phyloP scores from a whole-genome alignment of 495 filamentous ascomycete species.

The Astrothelium subdiscretum region DNA sequence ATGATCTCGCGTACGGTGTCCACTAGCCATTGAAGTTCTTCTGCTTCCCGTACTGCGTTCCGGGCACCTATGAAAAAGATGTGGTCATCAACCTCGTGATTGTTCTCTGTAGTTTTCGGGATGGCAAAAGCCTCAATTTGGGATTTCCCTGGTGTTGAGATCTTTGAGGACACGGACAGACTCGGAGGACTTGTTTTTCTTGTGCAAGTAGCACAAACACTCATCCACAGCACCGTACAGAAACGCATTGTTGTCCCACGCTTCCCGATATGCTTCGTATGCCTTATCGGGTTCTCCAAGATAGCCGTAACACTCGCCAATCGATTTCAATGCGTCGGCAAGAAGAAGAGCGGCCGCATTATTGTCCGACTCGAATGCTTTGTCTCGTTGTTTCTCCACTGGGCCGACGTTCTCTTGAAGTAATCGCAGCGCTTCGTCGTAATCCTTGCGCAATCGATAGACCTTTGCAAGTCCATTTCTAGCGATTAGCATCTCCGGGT shows the following conservation, averaged over 20 bases:
- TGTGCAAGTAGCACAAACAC: background rate
- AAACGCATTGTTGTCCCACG: background rate
- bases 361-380: background rate
- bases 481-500: background rate
- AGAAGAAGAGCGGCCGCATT: background rate
- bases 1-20: background rate
- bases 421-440: background rate
- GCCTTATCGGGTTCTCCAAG: background rate
- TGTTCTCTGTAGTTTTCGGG: constrained; percentile 2
- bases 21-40: constrained; percentile 1
- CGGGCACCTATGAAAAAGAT: background rate
- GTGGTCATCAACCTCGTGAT: background rate
- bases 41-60: background rate
- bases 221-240: background rate
- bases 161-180: constrained; percentile 1
- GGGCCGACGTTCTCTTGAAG: background rate
- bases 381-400: background rate
- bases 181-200: background rate
- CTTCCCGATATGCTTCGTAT: background rate
- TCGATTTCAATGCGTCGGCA: background rate
- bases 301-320: background rate
- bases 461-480: background rate
- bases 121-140: background rate
- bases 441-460: background rate
- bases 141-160: background rate